Evolutionary conservation across 768 basidiomycete genomes (phyloP).

Genomic region (Rubroboletus pulcherrimus): DNA sequence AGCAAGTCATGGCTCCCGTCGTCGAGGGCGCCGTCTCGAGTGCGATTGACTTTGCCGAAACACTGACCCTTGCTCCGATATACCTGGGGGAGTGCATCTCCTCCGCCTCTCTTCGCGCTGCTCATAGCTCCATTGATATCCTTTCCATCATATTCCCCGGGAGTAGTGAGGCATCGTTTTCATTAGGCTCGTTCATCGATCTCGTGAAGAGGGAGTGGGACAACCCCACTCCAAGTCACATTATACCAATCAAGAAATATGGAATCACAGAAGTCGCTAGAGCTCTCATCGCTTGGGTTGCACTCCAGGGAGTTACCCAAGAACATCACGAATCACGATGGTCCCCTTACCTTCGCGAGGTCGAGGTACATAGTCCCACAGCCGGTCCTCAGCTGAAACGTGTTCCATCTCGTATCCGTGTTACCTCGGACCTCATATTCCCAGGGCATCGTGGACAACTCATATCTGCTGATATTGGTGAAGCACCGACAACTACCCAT

Average conservation of each 20-base stretch:
- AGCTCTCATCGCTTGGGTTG: slow-evolving; percentile 76
- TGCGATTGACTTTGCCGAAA: slow-evolving; percentile 63
- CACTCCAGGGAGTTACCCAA: slow-evolving; percentile 76
- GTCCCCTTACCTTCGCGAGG: slow-evolving; percentile 62
- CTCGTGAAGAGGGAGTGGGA: slow-evolving; percentile 80
- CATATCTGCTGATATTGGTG: slow-evolving; percentile 79
- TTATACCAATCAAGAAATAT: slow-evolving; percentile 56
- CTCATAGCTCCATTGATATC: slow-evolving; percentile 70
- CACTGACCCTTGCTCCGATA: slow-evolving; percentile 70
- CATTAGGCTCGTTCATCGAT: slow-evolving; percentile 71
- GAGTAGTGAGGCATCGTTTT: slow-evolving; percentile 77
- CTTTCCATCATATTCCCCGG: slow-evolving; percentile 71
- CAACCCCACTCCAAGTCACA: slow-evolving; percentile 47
- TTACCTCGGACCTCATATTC: slow-evolving; percentile 69
- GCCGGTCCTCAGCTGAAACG: slow-evolving; percentile 30
- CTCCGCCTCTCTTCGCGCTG: slow-evolving; percentile 68
- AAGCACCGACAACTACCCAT: slow-evolving; percentile 37
- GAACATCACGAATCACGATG: slow-evolving; percentile 75
- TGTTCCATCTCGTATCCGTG: slow-evolving; percentile 55
- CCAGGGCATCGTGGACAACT: slow-evolving; percentile 68
- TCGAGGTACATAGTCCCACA: slow-evolving; percentile 53
- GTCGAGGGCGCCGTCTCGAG: slow-evolving; percentile 57
- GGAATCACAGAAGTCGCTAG: slow-evolving; percentile 62
- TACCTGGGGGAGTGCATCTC: slow-evolving; percentile 73
- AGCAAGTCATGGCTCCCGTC: slow-evolving; percentile 52